Conservation (phyloP, 2,329 filamentous ascomycete genomes). For the Xylariaceae sp. region DNA sequence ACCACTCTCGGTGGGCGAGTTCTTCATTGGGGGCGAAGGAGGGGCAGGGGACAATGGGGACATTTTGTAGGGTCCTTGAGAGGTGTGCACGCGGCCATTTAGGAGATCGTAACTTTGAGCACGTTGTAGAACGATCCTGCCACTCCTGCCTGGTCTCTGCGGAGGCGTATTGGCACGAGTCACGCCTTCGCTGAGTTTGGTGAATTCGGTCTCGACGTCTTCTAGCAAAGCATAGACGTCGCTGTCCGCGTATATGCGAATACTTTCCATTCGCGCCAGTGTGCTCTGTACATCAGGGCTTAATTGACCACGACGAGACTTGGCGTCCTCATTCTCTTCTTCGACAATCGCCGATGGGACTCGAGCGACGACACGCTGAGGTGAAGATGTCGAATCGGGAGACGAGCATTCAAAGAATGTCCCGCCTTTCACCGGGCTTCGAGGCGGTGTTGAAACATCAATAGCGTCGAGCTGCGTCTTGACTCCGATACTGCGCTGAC, state of each 20-base stretch:
- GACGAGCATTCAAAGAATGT: slow-evolving; percentile 28
- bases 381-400: slow-evolving; percentile 43
- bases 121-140: slow-evolving; percentile 44
- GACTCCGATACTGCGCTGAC: slow-evolving; percentile 42
- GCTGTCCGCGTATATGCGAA: slow-evolving; percentile 65
- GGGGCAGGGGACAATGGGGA: slow-evolving; percentile 34
- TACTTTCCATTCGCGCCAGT: slow-evolving; percentile 53
- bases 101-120: slow-evolving; percentile 53
- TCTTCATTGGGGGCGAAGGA: slow-evolving; percentile 36
- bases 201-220: slow-evolving; percentile 64
- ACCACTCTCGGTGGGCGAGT: slow-evolving; percentile 28
- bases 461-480: slow-evolving; percentile 35
- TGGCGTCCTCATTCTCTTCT: slow-evolving; percentile 43
- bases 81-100: slow-evolving; percentile 29
- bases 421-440: slow-evolving; percentile 53
- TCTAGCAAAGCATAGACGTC: slow-evolving; percentile 65
- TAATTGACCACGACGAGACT: slow-evolving; percentile 18
- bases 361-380: slow-evolving; percentile 50
- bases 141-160: slow-evolving; percentile 30
- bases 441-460: slow-evolving; percentile 56
- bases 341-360: slow-evolving; percentile 57
- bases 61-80: slow-evolving; percentile 25
- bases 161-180: slow-evolving; percentile 19
- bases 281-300: slow-evolving; percentile 27
- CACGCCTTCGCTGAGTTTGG: slow-evolving; percentile 38